Conservation (phyloP, 2,329 filamentous ascomycete genomes). For the Rhytidhysteron rufulum region DNA sequence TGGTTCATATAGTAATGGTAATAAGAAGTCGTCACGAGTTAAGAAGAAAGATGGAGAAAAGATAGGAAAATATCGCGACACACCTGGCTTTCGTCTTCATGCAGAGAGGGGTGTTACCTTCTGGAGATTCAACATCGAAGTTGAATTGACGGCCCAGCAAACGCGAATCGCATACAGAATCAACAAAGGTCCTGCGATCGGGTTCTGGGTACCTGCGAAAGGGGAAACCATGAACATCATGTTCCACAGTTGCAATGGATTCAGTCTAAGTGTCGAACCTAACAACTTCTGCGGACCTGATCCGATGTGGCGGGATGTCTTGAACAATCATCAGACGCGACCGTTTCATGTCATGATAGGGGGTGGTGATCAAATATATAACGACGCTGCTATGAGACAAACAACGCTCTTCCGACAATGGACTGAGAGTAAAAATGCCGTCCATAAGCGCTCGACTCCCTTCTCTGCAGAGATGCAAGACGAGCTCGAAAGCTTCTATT, state of each 20-base stretch:
- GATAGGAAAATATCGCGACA: conserved; percentile 74
- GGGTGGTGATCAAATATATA: conserved; percentile 95
- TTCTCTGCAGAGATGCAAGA: conserved; percentile 81
- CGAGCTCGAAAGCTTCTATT: conserved; percentile 83
- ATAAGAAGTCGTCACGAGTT: conserved; percentile 43
- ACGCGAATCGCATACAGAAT: conserved; percentile 92
- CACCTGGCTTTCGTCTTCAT: conserved; percentile 78
- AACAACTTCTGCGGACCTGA: conserved; percentile 86
- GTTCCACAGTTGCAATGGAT: conserved; percentile 98
- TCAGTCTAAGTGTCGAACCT: conserved; percentile 74
- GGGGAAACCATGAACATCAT: conserved; percentile 95
- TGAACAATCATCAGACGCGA: conserved; percentile 85
- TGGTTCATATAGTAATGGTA: conserved; percentile 41
- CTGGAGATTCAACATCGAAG: conserved; percentile 94
- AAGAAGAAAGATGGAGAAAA: conserved; percentile 71
- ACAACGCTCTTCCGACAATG: conserved; percentile 77
- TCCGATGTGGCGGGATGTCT: conserved; percentile 92
- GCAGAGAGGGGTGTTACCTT: conserved; percentile 86
- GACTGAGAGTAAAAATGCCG: conserved; percentile 74
- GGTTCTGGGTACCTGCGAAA: conserved; percentile 89
- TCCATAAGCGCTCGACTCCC: conserved; percentile 72
- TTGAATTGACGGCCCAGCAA: conserved; percentile 75
- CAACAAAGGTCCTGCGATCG: conserved; percentile 81
- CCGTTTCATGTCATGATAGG: conserved; percentile 99
- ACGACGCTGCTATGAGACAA: conserved; percentile 75